phyloP scores from a whole-genome alignment of 352 stramenopile species.

The Phytophthora nicotianae region DNA sequence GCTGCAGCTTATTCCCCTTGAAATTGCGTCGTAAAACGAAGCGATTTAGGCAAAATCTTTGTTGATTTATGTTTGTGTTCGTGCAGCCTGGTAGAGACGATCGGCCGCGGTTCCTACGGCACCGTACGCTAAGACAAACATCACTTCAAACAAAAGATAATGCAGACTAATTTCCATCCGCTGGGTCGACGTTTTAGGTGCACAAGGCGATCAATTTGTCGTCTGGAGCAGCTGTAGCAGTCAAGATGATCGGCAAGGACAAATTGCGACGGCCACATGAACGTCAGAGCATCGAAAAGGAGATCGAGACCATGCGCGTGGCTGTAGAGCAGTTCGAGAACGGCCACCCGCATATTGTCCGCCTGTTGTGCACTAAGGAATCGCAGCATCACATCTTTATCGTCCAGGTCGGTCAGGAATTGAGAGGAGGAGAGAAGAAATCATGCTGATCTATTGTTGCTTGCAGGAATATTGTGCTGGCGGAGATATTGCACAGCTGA shows the following conservation, averaged over 20 bases:
- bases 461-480: slow-evolving; percentile 80
- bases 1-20: background rate
- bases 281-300: slow-evolving; percentile 82
- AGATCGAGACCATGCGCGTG: slow-evolving; percentile 88
- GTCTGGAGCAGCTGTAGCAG: slow-evolving; percentile 72
- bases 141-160: background rate
- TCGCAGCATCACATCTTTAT: slow-evolving; percentile 87
- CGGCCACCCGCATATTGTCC: slow-evolving; percentile 84
- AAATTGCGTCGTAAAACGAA: background rate
- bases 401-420: slow-evolving; percentile 49
- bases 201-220: slow-evolving; percentile 87
- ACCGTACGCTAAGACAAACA: slow-evolving; percentile 43
- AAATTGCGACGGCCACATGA: slow-evolving; percentile 74
- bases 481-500: slow-evolving; percentile 72
- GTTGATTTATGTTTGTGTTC: slow-evolving; percentile 7
- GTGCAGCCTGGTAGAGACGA: slow-evolving; percentile 77
- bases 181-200: slow-evolving; percentile 40
- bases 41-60: background rate
- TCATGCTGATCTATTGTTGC: slow-evolving; percentile 5
- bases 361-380: slow-evolving; percentile 80
- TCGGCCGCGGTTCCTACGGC: slow-evolving; percentile 81
- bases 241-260: slow-evolving; percentile 85
- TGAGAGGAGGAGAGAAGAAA: background rate
- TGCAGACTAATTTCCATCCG: background rate
- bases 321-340: slow-evolving; percentile 88